These are phyloP conservation scores for Xylaria multiplex DNA, from an alignment of 2,329 filamentous ascomycete genomes.

Conservation along the genomic window DNA sequence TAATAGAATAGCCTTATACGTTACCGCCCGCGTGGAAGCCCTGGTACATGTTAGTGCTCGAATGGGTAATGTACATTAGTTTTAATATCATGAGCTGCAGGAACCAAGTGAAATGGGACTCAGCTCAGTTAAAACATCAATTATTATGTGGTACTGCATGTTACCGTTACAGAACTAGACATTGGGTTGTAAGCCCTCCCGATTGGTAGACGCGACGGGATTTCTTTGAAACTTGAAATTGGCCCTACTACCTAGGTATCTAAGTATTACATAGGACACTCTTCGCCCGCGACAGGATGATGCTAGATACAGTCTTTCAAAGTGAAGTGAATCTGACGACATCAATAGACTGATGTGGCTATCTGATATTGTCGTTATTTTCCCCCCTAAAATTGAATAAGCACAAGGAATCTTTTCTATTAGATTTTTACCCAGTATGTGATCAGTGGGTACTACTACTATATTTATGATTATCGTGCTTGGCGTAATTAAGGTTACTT, in stretches of 20 bases:
- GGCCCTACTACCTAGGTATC: neutral
- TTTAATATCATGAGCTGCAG: neutral
- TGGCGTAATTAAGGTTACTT: neutral
- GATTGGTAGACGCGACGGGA: neutral
- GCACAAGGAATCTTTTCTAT: neutral
- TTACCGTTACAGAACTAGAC: neutral
- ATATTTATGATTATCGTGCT: neutral
- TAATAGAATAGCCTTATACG: neutral
- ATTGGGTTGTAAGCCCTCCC: neutral
- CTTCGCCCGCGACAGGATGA: neutral
- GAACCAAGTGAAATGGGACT: neutral
- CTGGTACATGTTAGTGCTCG: neutral
- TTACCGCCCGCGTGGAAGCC: slow-evolving; percentile 2
- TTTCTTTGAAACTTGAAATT: neutral
- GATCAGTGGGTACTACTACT: too few species aligned
- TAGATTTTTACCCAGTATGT: neutral
- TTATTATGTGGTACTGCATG: neutral
- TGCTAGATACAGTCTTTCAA: neutral
- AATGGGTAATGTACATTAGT: neutral
- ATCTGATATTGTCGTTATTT: neutral
- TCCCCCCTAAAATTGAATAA: neutral
- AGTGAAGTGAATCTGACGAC: too few species aligned
- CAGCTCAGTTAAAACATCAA: neutral
- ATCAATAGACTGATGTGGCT: neutral
- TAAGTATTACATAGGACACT: too few species aligned